Evolutionary conservation across 768 basidiomycete species (phyloP), one percentile per base, ranked within the genome.

Genomic region (Lanmaoa rubissima): DNA sequence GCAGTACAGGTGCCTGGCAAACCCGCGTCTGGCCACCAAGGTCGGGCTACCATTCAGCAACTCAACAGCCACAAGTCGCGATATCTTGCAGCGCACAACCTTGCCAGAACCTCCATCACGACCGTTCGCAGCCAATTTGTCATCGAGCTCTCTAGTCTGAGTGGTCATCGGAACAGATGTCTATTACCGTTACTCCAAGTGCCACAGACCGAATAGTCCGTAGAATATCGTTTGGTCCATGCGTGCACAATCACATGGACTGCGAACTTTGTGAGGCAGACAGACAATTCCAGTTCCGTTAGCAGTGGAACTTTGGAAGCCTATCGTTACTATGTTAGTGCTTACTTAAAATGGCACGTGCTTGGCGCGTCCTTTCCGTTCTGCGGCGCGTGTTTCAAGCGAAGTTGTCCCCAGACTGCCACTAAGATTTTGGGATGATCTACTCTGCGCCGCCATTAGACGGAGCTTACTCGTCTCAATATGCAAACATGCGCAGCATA

Each of bases 401-500:
- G 21, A 24, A 24, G 21, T 24, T 24, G 21, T 24, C 21, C 21
- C 21, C 21, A 24, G 21, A 24, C 21, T 24, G 21, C 21, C 26
- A 26, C 42, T 41, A 49, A 17, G 7, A 10, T 17, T 38, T 8
- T 34, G 56, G 9, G 9, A 67, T 69, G 68, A 24, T 24, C 21
- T 11, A 49, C 44, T 39, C 58, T 45, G 39, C 19, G 16, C 49
- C 42, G 36, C 44, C 48, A 17, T 36, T 55, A 46, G 58, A 59
- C 9, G 53, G 54, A 1, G 21, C 38, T 16, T 34, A 50, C 17
- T 50, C 59, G 10, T 55, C 54, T 41, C 66, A 63, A 28, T 54
- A 53, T 24, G 21, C 28, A 28, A 36, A 51, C 38, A 24, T 59
- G 54, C 68, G 44, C 59, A 51, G 44, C 59, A 51, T 51, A 11